Percentiles rank a stretch among this genome's conserved stretches.
Evolutionary conservation across 164 flowering plant species (phyloP).

Genomic region (Santalum album): DNA sequence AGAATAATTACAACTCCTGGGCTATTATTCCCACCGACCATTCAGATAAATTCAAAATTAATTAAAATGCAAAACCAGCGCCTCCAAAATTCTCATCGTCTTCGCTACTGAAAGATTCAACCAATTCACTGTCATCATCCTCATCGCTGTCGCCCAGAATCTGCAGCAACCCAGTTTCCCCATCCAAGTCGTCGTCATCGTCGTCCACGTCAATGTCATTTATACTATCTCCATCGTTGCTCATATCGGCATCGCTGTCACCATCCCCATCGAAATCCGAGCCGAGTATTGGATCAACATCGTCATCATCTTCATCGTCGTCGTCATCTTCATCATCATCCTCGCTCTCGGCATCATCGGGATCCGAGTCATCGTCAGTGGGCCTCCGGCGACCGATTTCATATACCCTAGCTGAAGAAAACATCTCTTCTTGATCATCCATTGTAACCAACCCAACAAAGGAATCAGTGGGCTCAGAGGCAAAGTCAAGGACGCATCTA

Average conservation of each 20-base stretch:
- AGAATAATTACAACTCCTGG: neutral
- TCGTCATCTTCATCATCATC: conserved; percentile 75
- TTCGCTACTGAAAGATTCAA: conserved; percentile 63
- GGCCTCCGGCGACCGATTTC: conserved; percentile 85
- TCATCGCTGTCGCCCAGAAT: conserved; percentile 51
- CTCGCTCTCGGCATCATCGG: conserved; percentile 87
- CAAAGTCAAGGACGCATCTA: conserved; percentile 84
- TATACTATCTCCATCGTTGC: conserved; percentile 32
- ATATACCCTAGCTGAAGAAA: conserved; percentile 71
- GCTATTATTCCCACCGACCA: neutral
- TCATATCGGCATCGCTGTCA: conserved; percentile 55
- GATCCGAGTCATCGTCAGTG: conserved; percentile 93
- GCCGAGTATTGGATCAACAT: conserved; percentile 42
- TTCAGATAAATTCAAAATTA: neutral
- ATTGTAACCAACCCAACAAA: conserved; percentile 78
- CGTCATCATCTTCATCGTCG: conserved; percentile 49
- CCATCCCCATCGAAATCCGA: conserved; percentile 43
- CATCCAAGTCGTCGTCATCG: conserved; percentile 36
- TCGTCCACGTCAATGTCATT: conserved; percentile 31
- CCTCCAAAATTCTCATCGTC: conserved; percentile 47
- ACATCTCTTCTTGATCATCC: conserved; percentile 92
- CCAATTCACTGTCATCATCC: conserved; percentile 52
- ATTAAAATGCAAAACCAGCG: conserved; percentile 26
- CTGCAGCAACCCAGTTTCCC: conserved; percentile 27
- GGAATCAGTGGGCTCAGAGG: conserved; percentile 84